phyloP scores from a whole-genome alignment of 2,329 filamentous ascomycete genomes.

The Alternaria conjuncta region DNA sequence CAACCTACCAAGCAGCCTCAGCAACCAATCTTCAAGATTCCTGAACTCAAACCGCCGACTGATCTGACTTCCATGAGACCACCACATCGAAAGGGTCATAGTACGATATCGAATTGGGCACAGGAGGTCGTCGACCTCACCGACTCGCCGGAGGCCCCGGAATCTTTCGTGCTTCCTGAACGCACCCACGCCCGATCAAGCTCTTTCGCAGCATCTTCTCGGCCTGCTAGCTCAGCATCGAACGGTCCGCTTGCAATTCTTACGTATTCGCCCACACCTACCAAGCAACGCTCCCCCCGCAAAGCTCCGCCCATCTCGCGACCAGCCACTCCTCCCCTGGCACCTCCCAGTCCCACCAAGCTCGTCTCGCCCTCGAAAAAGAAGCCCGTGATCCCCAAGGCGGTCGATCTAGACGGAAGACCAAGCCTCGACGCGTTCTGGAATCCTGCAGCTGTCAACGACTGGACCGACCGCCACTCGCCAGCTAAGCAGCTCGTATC shows the following conservation, averaged over 20 bases:
- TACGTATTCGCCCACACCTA: conserved; percentile 45
- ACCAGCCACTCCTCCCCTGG: conserved; percentile 40
- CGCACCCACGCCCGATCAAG: conserved; percentile 27
- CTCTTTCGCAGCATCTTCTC: conserved; percentile 35
- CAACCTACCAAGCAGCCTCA: neutral
- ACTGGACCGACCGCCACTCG: conserved; percentile 46
- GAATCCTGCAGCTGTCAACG: conserved; percentile 45
- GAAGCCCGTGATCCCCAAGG: conserved; percentile 38
- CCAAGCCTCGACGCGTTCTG: conserved; percentile 50
- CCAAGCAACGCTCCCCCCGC: conserved; percentile 40
- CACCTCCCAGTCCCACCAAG: conserved; percentile 37
- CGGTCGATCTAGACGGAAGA: conserved; percentile 30
- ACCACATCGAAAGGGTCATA: conserved; percentile 34
- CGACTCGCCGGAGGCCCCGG: conserved; percentile 30
- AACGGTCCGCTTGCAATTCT: conserved; percentile 35
- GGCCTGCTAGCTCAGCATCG: conserved; percentile 40
- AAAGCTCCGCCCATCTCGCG: conserved; percentile 42
- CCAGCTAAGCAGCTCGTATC: conserved; percentile 44
- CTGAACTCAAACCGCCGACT: conserved; percentile 12
- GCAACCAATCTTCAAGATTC: conserved; percentile 9
- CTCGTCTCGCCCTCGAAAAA: conserved; percentile 48
- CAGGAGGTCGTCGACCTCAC: conserved; percentile 45
- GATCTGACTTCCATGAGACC: conserved; percentile 29
- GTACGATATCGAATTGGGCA: conserved; percentile 38
- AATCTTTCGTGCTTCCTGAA: conserved; percentile 27